Evolutionary conservation across 805 yeast genomes (phyloP).

Genomic region (Jamesozyma gamospora): DNA sequence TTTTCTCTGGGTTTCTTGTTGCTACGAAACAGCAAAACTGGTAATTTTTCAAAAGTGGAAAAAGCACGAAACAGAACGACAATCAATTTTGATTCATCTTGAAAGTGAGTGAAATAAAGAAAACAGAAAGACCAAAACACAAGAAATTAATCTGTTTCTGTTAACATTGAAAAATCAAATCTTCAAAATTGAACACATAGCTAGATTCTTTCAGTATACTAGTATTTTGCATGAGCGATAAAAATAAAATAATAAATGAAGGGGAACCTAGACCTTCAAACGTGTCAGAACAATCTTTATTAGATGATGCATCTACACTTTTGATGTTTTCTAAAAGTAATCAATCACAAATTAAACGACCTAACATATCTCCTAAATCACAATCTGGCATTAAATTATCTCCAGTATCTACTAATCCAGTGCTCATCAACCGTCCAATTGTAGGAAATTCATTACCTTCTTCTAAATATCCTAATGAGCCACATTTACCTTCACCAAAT

Average conservation of each 20-base stretch:
- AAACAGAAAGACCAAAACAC: neutral
- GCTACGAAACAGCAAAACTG: too few relatives aligned
- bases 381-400: neutral
- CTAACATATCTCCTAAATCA: neutral
- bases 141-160: too few relatives aligned
- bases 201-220: too few relatives aligned
- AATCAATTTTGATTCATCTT: too few relatives aligned
- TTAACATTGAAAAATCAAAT: too few relatives aligned
- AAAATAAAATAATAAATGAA: neutral
- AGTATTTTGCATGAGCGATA: too few relatives aligned
- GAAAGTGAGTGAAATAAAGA: too few relatives aligned
- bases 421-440: neutral
- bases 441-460: neutral
- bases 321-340: conserved; percentile 51
- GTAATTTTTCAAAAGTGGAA: too few relatives aligned
- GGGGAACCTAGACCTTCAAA: neutral
- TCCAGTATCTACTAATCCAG: neutral
- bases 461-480: neutral
- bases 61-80: too few relatives aligned
- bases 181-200: too few relatives aligned
- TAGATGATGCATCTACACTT: conserved; percentile 54
- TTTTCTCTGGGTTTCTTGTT: too few relatives aligned
- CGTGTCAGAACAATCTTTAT: conserved; percentile 21
- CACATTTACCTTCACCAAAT: neutral
- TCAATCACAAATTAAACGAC: conserved; percentile 9